phyloP scores from a whole-genome alignment of 2,329 filamentous ascomycete genomes.

The Harringtonia lauricola region DNA sequence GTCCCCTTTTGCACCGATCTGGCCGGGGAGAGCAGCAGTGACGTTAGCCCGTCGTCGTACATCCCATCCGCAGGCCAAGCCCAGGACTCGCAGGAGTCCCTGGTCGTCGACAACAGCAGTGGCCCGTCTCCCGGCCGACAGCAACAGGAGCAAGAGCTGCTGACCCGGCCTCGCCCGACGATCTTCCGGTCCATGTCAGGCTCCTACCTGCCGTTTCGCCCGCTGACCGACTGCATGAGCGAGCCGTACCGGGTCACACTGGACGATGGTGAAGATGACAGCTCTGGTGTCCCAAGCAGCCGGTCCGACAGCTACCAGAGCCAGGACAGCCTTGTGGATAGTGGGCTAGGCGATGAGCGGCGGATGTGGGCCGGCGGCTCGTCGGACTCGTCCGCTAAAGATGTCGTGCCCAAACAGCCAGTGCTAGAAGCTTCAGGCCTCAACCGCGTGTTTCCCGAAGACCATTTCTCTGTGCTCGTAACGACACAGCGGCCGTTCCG shows the following conservation, averaged over 20 bases:
- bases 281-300: no score
- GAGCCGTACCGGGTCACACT: constrained; percentile 2
- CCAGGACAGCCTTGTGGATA: no score
- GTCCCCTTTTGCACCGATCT: constrained; percentile 73
- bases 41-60: constrained; percentile 34
- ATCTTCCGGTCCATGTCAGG: constrained; percentile 36
- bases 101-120: constrained; percentile 9
- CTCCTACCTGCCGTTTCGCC: constrained; percentile 35
- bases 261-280: no score
- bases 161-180: constrained; percentile 11
- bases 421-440: constrained; percentile 48
- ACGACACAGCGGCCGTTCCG: constrained; percentile 31
- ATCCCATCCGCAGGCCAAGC: constrained; percentile 34
- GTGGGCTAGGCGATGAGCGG: not conserved
- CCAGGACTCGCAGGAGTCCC: constrained; percentile 11
- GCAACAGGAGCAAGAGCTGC: not conserved
- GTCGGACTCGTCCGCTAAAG: constrained; percentile 15
- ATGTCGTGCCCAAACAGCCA: constrained; percentile 23
- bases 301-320: no score
- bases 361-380: constrained; percentile 16
- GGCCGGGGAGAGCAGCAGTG: constrained; percentile 46
- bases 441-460: constrained; percentile 49
- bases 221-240: constrained; percentile 30
- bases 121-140: no score
- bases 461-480: constrained; percentile 50